Evolutionary conservation across 1,284 basidiomycete species (phyloP).

Genomic region (Gomphus bonarii): DNA sequence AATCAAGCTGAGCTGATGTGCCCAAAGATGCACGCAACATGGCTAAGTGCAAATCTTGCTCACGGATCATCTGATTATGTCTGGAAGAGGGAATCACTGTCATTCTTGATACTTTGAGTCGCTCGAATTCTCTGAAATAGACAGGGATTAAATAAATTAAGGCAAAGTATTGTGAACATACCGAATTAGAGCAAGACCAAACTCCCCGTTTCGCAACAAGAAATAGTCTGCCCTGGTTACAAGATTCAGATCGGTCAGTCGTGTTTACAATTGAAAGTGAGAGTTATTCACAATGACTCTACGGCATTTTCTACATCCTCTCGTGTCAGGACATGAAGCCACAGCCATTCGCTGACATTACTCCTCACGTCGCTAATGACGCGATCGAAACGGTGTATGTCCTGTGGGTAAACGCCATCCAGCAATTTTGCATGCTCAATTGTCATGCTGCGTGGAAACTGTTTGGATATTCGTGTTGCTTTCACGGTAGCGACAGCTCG

Average conservation of each 20-base stretch:
- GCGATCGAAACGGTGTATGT: slow-evolving; percentile 65
- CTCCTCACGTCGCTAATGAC: slow-evolving; percentile 62
- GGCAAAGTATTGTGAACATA: background rate
- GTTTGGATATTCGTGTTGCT: slow-evolving; percentile 54
- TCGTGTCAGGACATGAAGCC: slow-evolving; percentile 79
- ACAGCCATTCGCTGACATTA: slow-evolving; percentile 82
- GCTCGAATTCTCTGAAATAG: slow-evolving; percentile 53
- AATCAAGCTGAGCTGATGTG: slow-evolving; percentile 76
- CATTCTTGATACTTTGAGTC: slow-evolving; percentile 65
- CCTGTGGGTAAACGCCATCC: slow-evolving; percentile 57
- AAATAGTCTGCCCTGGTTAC: slow-evolving; percentile 66
- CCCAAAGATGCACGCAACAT: slow-evolving; percentile 75
- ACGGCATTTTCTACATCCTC: slow-evolving; percentile 73
- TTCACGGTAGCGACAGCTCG: slow-evolving; percentile 79
- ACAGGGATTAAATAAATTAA: background rate
- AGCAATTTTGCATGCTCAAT: slow-evolving; percentile 55
- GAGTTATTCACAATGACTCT: slow-evolving; percentile 48
- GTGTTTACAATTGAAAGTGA: background rate
- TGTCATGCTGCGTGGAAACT: slow-evolving; percentile 57
- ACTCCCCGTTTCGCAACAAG: slow-evolving; percentile 80
- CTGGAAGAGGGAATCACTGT: slow-evolving; percentile 43
- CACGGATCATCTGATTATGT: slow-evolving; percentile 66
- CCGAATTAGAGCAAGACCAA: slow-evolving; percentile 63
- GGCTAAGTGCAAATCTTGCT: slow-evolving; percentile 77
- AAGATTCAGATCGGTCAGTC: background rate